These are phyloP conservation scores for Gremmenia infestans DNA, from an alignment of 2,329 filamentous ascomycete genomes.

Conservation along the genomic window DNA sequence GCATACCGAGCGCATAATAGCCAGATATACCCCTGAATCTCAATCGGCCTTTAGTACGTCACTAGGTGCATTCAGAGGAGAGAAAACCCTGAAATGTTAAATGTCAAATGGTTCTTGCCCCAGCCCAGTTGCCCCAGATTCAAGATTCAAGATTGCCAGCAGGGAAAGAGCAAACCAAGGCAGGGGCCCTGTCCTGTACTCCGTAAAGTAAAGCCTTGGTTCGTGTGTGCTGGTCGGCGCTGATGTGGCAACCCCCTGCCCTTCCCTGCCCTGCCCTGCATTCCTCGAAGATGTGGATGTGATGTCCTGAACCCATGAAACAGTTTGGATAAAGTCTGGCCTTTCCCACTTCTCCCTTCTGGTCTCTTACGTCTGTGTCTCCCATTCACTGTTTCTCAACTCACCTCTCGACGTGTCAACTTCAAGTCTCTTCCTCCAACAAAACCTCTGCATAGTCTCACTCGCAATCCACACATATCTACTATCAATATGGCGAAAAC, in stretches of 20 bases:
- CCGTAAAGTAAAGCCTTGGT: too few species aligned
- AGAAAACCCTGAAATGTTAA: neutral
- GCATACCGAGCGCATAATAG: neutral
- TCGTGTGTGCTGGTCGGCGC: too few species aligned
- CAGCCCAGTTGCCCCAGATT: too few species aligned
- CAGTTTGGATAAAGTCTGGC: neutral
- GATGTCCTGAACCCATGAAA: neutral
- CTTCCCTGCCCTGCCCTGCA: too few species aligned
- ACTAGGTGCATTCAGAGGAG: neutral
- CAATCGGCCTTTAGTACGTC: neutral
- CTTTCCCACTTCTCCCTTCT: neutral
- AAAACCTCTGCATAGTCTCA: neutral
- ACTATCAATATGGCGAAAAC: slow-evolving; percentile 24
- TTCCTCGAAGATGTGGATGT: too few species aligned
- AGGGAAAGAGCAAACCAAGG: too few species aligned
- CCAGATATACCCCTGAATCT: neutral
- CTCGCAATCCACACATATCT: neutral
- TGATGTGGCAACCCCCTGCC: too few species aligned
- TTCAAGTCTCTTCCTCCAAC: neutral
- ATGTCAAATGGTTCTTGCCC: neutral
- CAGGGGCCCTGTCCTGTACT: too few species aligned
- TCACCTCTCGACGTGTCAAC: neutral
- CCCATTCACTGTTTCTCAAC: neutral
- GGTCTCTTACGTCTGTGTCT: neutral
- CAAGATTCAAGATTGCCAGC: too few species aligned